Base-by-base conservation (phyloP, 75 land plant species). In the Pinus tabuliformis region DNA sequence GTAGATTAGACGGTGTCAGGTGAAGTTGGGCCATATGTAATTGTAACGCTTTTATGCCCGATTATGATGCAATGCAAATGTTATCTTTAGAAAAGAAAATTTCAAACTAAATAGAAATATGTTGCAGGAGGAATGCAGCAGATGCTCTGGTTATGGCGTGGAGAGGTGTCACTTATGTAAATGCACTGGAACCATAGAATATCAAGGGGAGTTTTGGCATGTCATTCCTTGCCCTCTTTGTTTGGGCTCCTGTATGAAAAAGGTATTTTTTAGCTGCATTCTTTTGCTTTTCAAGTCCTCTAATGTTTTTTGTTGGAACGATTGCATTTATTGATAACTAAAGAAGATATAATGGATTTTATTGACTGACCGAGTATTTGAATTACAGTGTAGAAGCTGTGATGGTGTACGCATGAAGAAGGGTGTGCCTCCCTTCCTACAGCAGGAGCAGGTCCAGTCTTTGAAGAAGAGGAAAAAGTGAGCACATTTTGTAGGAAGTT, bases 71-170 rank as follows among this genome's bases (percentile, higher is more conserved):
- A 65, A 36, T 36, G 24, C 42, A 39, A 39, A 39, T 4, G 5
- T 39, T 49, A 49, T 49, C 54, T 49, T 49, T 49, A 49, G 11
- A 49, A 49, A 49, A 49, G 9, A 11, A 49, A 49, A 49, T 9
- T 49, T 9, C 54, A 49, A 49, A 49, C 9, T 9, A 9, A 49
- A 49, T 49, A 49, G 54, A 1, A 2, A 9, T 49, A 1, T 49
- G 58, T 36, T 70, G 82, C 82, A 81, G 82, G 78, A 81, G 60
- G 80, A 68, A 30, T 81, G 82, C 72, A 68, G 64, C 18, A 81
- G 78, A 73, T 81, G 82, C 78, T 71, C 56, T 24, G 82, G 82
- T 54, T 81, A 81, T 59, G 82, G 82, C 22, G 82, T 81, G 64
- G 58, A 81, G 60, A 71, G 62, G 56, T 81, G 82, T 22, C 82